phyloP scores from a whole-genome alignment of 495 filamentous ascomycete species.

The Clohesyomyces aquaticus region DNA sequence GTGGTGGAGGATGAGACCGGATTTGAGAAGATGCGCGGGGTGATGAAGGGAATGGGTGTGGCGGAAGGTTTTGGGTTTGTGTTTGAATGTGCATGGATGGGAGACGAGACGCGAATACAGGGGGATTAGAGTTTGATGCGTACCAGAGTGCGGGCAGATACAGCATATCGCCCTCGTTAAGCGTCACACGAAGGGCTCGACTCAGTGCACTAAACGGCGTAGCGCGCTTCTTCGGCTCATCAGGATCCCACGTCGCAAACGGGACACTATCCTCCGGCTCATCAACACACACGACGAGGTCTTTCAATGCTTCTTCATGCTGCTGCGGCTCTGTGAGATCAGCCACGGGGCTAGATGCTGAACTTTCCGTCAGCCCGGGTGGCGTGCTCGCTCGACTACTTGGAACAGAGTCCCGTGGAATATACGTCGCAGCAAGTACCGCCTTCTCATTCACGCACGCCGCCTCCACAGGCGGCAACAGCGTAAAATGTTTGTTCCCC shows the following conservation, averaged over 20 bases:
- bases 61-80: too few species aligned
- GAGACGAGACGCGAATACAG: too few species aligned
- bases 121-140: slow-evolving; percentile 36
- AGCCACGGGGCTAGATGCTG: background rate
- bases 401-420: slow-evolving; percentile 12
- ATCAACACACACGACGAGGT: slow-evolving; percentile 42
- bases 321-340: background rate
- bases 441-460: slow-evolving; percentile 64
- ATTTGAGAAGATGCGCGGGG: too few species aligned
- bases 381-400: background rate
- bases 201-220: slow-evolving; percentile 61
- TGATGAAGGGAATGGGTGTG: too few species aligned
- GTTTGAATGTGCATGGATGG: too few species aligned
- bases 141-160: slow-evolving; percentile 75
- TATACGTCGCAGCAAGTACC: slow-evolving; percentile 59
- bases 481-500: slow-evolving; percentile 69
- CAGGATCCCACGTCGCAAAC: slow-evolving; percentile 74
- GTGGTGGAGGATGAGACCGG: background rate
- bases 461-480: slow-evolving; percentile 67
- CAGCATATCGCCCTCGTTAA: slow-evolving; percentile 76
- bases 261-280: slow-evolving; percentile 54
- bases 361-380: background rate
- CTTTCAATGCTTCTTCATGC: slow-evolving; percentile 35
- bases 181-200: slow-evolving; percentile 60
- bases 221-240: slow-evolving; percentile 51